Base-by-base conservation (phyloP, 192 early-diverging fungal species). In the Gorgonomyces haynaldii region DNA sequence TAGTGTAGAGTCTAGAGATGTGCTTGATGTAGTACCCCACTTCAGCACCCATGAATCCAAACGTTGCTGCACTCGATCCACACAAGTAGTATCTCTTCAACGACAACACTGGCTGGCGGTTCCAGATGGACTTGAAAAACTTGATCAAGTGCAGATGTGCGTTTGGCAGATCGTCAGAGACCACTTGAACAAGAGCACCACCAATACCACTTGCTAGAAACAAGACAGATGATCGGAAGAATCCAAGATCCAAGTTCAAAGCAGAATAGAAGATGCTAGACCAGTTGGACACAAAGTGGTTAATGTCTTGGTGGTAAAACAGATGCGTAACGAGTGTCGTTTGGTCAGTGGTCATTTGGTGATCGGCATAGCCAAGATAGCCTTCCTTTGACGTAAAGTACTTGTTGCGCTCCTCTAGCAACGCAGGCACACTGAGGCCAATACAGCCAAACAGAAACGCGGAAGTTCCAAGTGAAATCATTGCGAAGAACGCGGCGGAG, bases 41-140 rank as follows among this genome's bases (percentile, higher is more conserved):
- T 22, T 41, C 39, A 9, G 39, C 39, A 21, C 39, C 39, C 39
- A 41, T 41, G 39, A 41, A 41, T 41, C 39, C 39, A 22, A 23
- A 41, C 0, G 39, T 23, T 21, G 39, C 39, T 23, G 21, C 20
- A 13, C 39, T 41, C 8, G 21, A 23, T 21, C 39, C 39, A 3
- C 20, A 19, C 0, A 41, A 23, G 15, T 19, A 41, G 24, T 41
- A 41, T 41, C n/a, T 41, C 8, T 19, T 41, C 21, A 23, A 23
- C n/a, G n/a, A n/a, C n/a, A n/a, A n/a, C n/a, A n/a, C n/a, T 19
- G 24, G 24, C n/a, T 41, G 39, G 0, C 21, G 21, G 7, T 41
- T 41, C 39, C 39, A 41, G 4, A 23, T 4, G 4, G 39, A 23
- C 6, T 22, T 23, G 24, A 41, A 41, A 8, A 21, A 17, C 4